These are phyloP conservation scores for Ramalina intermedia DNA, from an alignment of 495 filamentous ascomycete genomes.

Conservation along the genomic window DNA sequence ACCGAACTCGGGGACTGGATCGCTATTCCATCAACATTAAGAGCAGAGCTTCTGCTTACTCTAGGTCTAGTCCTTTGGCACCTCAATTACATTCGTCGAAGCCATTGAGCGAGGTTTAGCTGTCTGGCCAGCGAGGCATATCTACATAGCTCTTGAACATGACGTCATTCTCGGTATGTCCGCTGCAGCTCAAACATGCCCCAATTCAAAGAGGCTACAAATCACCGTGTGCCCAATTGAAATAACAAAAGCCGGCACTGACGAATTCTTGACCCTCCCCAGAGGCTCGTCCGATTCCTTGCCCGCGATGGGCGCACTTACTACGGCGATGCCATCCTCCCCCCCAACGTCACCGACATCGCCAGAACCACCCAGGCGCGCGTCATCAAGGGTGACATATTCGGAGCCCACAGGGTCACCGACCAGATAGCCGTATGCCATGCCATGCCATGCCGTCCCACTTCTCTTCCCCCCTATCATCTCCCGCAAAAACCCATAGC, in stretches of 20 bases:
- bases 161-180: no score
- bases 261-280: not conserved
- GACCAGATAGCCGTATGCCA: slow-evolving; percentile 36
- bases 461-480: not conserved
- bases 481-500: not conserved
- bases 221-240: no score
- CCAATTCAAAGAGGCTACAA: no score
- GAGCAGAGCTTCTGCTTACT: no score
- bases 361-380: slow-evolving; percentile 48
- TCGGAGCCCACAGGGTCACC: slow-evolving; percentile 55
- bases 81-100: no score
- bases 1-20: no score
- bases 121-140: no score
- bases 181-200: no score
- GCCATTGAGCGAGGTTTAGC: no score
- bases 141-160: no score
- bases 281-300: slow-evolving; percentile 71
- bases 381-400: slow-evolving; percentile 61
- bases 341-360: slow-evolving; percentile 50
- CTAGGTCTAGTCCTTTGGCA: no score
- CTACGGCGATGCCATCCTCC: slow-evolving; percentile 73
- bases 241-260: not conserved
- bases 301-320: slow-evolving; percentile 61
- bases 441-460: not conserved
- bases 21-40: no score